These are phyloP conservation scores for Maudiozyma serrabonitensis DNA, from an alignment of 805 yeast genomes.

Conservation along the genomic window DNA sequence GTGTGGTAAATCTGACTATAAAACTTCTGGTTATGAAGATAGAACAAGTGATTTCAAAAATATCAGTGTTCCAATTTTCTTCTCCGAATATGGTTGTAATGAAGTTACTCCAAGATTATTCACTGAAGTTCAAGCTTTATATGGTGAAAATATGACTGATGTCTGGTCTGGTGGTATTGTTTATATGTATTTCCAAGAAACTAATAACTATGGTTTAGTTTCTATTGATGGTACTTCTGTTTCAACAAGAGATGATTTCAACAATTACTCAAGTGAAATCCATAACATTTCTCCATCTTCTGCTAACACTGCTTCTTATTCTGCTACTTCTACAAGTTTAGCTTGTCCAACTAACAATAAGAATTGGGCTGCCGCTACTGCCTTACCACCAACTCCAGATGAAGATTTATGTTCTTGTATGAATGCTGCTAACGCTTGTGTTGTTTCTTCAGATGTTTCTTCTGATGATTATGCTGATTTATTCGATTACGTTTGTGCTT, in stretches of 20 bases:
- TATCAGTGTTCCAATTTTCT: constrained; percentile 63
- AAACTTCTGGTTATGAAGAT: constrained; percentile 52
- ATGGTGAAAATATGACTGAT: constrained; percentile 60
- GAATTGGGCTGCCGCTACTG: constrained; percentile 59
- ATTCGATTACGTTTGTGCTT: constrained; percentile 49
- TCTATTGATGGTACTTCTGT: constrained; percentile 39
- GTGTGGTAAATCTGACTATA: constrained; percentile 62
- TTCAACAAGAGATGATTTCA: constrained; percentile 52
- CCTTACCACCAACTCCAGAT: constrained; percentile 74
- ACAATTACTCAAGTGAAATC: constrained; percentile 53
- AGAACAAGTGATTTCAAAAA: constrained; percentile 57
- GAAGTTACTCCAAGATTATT: constrained; percentile 58
- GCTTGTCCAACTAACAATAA: constrained; percentile 51
- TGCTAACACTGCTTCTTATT: constrained; percentile 32
- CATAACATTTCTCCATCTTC: constrained; percentile 44
- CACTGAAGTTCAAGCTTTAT: constrained; percentile 60
- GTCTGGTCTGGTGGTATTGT: constrained; percentile 90
- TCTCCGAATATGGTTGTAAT: constrained; percentile 81
- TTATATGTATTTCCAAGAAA: constrained; percentile 74
- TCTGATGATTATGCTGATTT: constrained; percentile 49
- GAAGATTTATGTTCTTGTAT: constrained; percentile 55
- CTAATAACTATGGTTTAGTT: constrained; percentile 68
- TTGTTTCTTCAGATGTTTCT: constrained; percentile 45
- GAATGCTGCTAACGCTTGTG: constrained; percentile 46
- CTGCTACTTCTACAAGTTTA: constrained; percentile 37